Conservation (phyloP, 2,329 filamentous ascomycete species). For the Daldinia sp. region DNA sequence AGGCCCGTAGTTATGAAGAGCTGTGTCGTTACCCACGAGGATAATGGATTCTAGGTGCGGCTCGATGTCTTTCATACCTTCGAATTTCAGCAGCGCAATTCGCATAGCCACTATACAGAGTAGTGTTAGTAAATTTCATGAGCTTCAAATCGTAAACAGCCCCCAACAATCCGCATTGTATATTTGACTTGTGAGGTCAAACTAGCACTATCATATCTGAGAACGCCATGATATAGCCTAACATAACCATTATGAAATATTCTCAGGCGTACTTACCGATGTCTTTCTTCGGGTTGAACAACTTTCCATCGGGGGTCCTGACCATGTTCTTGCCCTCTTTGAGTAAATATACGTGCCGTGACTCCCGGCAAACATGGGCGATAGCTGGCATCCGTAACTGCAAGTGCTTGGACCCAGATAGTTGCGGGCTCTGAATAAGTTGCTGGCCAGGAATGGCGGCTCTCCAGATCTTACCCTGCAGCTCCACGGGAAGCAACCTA, state of each 20-base stretch:
- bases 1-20: too few relatives aligned
- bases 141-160: too few relatives aligned
- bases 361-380: slow-evolving; percentile 2
- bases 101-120: neutral
- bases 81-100: too few relatives aligned
- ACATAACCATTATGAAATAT: neutral
- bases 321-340: neutral
- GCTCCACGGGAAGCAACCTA: neutral
- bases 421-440: neutral
- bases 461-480: slow-evolving; percentile 20
- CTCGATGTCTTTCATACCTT: too few relatives aligned
- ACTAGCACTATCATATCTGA: neutral
- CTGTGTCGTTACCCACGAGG: too few relatives aligned
- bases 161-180: too few relatives aligned
- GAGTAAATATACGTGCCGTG: neutral
- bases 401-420: neutral
- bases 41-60: too few relatives aligned
- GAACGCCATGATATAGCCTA: neutral
- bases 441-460: slow-evolving; percentile 9
- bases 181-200: neutral
- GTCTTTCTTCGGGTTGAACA: slow-evolving; percentile 4
- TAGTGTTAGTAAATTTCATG: neutral
- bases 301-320: neutral
- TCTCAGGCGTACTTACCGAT: neutral
- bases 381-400: neutral